These are phyloP conservation scores for Suillus discolor DNA, from an alignment of 768 basidiomycete genomes.

Conservation along the genomic window DNA sequence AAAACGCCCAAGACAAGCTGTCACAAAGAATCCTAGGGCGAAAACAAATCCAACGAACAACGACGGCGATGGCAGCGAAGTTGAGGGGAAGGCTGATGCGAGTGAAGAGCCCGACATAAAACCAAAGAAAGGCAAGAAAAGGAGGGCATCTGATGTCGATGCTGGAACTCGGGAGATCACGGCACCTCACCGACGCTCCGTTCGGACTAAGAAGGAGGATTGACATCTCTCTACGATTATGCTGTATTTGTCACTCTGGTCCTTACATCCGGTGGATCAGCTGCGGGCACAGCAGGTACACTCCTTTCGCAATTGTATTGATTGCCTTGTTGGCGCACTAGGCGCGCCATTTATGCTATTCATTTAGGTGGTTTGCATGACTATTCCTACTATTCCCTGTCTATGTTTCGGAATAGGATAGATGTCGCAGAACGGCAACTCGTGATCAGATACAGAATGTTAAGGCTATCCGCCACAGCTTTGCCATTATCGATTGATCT, in stretches of 20 bases:
- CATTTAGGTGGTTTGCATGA: background rate
- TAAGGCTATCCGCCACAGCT: background rate
- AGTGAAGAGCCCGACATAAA: conserved; percentile 2
- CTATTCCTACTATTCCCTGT: background rate
- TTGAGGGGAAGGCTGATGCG: conserved; percentile 13
- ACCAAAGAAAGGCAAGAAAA: conserved; percentile 22
- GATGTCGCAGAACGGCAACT: no score
- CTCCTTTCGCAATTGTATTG: background rate
- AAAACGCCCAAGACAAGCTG: conserved; percentile 5
- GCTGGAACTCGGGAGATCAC: conserved; percentile 8
- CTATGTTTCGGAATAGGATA: background rate
- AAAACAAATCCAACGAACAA: conserved; percentile 5
- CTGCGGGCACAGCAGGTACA: background rate
- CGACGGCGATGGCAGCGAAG: background rate
- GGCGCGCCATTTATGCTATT: background rate
- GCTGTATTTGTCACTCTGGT: background rate
- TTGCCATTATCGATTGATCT: background rate
- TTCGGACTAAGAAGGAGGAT: conserved; percentile 18
- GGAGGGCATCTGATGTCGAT: conserved; percentile 18
- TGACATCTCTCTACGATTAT: background rate
- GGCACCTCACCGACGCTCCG: conserved; percentile 23
- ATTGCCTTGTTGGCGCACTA: background rate
- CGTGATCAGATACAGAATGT: background rate
- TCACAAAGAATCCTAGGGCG: conserved; percentile 3
- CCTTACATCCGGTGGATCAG: background rate